Conservation (phyloP, 352 stramenopile genomes). For the Pythium dissotocum region DNA sequence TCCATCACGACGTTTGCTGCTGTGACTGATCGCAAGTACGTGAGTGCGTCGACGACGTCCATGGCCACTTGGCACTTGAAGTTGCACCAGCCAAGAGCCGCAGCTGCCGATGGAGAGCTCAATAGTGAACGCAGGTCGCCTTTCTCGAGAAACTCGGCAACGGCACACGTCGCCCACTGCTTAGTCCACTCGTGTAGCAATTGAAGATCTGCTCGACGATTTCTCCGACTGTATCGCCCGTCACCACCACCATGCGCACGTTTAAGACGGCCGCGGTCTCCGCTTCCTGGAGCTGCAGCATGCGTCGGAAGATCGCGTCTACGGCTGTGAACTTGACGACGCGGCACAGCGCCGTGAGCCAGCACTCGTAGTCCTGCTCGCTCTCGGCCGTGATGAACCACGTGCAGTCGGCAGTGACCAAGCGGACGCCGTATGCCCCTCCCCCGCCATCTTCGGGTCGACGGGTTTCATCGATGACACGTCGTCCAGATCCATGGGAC, state of each 20-base stretch:
- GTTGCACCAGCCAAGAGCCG: no score
- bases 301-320: slow-evolving; percentile 80
- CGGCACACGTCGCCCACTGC: no score
- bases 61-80: no score
- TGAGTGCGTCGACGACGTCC: no score
- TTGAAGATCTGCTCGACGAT: slow-evolving; percentile 90
- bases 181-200: slow-evolving; percentile 55
- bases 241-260: slow-evolving; percentile 84
- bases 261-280: slow-evolving; percentile 82
- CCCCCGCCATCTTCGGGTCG: slow-evolving; percentile 24
- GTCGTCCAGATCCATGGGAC: slow-evolving; percentile 75
- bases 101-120: no score
- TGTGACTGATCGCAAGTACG: no score
- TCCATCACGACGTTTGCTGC: no score
- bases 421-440: slow-evolving; percentile 55
- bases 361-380: slow-evolving; percentile 75
- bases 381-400: slow-evolving; percentile 79
- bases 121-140: no score
- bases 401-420: slow-evolving; percentile 77
- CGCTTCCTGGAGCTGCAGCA: slow-evolving; percentile 85
- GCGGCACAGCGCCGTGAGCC: slow-evolving; percentile 76
- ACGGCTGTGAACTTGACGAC: slow-evolving; percentile 82
- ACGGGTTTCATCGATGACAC: slow-evolving; percentile 82
- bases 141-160: no score
- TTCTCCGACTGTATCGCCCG: slow-evolving; percentile 79